phyloP scores from a whole-genome alignment of 495 filamentous ascomycete species.

The Ramalina intermedia region DNA sequence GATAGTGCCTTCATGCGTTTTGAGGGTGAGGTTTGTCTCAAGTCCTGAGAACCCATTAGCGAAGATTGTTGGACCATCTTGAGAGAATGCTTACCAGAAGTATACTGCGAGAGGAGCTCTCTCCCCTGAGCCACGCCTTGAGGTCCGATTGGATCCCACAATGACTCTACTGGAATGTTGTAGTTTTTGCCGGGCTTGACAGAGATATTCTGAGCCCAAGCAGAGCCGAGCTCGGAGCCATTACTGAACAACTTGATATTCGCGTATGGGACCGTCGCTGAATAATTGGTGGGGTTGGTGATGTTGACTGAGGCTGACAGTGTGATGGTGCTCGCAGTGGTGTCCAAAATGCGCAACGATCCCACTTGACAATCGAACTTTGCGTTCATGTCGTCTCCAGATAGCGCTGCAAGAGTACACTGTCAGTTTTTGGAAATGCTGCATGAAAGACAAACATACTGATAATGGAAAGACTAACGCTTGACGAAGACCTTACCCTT shows the following conservation, averaged over 20 bases:
- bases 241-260: constrained; percentile 65
- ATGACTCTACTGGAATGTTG: constrained; percentile 49
- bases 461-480: constrained; percentile 44
- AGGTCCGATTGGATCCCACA: constrained; percentile 58
- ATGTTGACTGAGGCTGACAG: constrained; percentile 59
- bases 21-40: constrained; percentile 65
- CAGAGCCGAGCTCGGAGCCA: constrained; percentile 58
- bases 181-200: constrained; percentile 57
- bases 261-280: constrained; percentile 61
- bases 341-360: constrained; percentile 51
- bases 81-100: constrained; percentile 47
- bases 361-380: constrained; percentile 46
- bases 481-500: constrained; percentile 77
- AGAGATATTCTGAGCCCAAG: constrained; percentile 42
- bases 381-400: constrained; percentile 22
- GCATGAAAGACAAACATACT: constrained; percentile 1
- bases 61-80: not conserved
- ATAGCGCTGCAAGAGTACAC: constrained; percentile 27
- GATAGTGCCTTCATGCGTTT: constrained; percentile 52
- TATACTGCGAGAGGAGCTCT: constrained; percentile 66
- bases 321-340: constrained; percentile 50
- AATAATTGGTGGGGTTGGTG: constrained; percentile 80
- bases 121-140: constrained; percentile 46
- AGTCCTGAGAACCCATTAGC: constrained; percentile 27
- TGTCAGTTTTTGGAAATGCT: constrained; percentile 15